These are phyloP conservation scores for Dujonia santamariae DNA, from an alignment of 1,139 yeast genomes.

Conservation along the genomic window DNA sequence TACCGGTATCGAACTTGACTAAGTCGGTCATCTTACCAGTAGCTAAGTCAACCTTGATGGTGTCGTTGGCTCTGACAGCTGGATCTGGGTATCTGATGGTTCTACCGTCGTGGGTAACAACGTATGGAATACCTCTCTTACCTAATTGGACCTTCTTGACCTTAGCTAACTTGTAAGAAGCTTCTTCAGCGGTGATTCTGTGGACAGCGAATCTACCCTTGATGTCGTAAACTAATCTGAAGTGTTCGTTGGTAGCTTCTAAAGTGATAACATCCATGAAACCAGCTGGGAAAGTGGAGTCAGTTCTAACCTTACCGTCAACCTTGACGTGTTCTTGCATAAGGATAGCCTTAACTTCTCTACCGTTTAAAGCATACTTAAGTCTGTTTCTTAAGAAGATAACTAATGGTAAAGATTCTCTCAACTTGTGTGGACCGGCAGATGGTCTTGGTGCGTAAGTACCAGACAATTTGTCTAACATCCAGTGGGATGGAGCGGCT, in stretches of 20 bases:
- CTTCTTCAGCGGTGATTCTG: conserved; percentile 97
- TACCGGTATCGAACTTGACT: conserved; percentile 91
- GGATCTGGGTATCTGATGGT: conserved; percentile 98
- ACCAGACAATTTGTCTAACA: conserved; percentile 99
- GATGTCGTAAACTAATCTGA: conserved; percentile 93
- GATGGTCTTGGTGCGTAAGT: conserved; percentile 98
- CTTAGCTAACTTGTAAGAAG: conserved; percentile 91
- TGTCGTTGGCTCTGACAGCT: conserved; percentile 87
- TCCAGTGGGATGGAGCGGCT: conserved; percentile 99
- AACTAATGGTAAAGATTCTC: conserved; percentile 95
- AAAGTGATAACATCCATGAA: conserved; percentile 94
- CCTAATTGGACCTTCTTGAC: conserved; percentile 95
- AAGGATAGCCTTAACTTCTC: conserved; percentile 96
- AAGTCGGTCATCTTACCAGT: conserved; percentile 85
- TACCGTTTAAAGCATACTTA: conserved; percentile 97
- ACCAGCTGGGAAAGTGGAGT: conserved; percentile 95
- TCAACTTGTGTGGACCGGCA: conserved; percentile 97
- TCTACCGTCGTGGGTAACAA: conserved; percentile 98
- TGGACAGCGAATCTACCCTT: conserved; percentile 97
- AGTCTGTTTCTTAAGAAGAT: conserved; percentile 97
- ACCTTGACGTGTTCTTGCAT: conserved; percentile 98
- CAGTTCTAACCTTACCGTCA: conserved; percentile 95
- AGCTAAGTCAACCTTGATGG: conserved; percentile 90
- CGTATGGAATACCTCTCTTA: conserved; percentile 93
- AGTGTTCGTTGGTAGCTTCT: conserved; percentile 96